Evolutionary conservation across 176 grass and related monocot genomes (phyloP).

Genomic region (Carex pumila): DNA sequence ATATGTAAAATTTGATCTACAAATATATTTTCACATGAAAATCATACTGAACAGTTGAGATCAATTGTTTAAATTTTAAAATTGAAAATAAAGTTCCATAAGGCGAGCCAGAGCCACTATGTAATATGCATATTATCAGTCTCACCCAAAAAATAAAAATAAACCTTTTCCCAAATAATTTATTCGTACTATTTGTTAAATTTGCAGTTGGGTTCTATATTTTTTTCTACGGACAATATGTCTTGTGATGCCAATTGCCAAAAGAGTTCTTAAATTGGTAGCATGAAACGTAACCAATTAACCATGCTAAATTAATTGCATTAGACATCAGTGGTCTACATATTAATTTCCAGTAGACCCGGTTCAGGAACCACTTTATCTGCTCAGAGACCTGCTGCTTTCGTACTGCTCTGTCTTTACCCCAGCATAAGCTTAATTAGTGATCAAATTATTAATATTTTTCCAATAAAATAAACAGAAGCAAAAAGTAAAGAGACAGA

Average conservation of each 20-base stretch:
- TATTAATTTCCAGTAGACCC: neutral
- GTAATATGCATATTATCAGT: too few relatives aligned
- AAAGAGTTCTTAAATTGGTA: neutral
- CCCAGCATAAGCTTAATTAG: slow-evolving; percentile 21
- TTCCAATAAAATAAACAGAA: slow-evolving; percentile 5
- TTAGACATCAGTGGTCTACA: neutral
- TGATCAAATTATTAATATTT: neutral
- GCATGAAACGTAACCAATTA: neutral
- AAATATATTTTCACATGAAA: too few relatives aligned
- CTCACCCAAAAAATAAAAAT: neutral
- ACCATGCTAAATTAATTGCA: neutral
- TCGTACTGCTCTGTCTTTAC: slow-evolving; percentile 24
- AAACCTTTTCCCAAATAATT: neutral
- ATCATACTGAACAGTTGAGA: too few relatives aligned
- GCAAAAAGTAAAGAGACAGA: neutral
- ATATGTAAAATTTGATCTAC: too few relatives aligned
- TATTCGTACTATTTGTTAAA: neutral
- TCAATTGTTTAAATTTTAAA: too few relatives aligned
- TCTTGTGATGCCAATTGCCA: neutral
- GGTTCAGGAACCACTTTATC: neutral
- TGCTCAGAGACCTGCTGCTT: slow-evolving; percentile 4
- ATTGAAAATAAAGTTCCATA: too few relatives aligned
- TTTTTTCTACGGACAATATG: neutral
- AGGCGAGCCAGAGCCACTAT: too few relatives aligned
- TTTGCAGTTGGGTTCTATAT: neutral